Base-by-base conservation (phyloP, 108 stramenopile genomes). In the Ochromonas danica region DNA sequence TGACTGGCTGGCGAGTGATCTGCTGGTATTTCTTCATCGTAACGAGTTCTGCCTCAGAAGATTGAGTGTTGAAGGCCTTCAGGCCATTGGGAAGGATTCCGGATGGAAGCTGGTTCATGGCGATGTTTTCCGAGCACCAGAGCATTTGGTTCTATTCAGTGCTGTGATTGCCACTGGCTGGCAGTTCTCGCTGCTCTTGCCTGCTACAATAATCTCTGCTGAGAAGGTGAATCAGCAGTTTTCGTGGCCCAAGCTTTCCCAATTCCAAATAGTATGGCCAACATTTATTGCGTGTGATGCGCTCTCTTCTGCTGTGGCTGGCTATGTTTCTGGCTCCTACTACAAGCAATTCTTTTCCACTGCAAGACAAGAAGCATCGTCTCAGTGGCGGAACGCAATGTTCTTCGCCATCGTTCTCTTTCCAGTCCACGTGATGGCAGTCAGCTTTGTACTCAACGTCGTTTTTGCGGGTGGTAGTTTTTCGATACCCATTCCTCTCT, bases 61-160 rank as follows among this genome's bases (percentile, higher is more conserved):
- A 57, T 57, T 57, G 51, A 57, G 51, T 57, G 17, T 57, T 17
- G 85, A 86, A 60, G 87, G 85, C 30, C 70, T 62, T 0, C 89
- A 89, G 62, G 41, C 57, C 0, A 87, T 89, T 40, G 87, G 88
- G 2, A 95, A 97, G 74, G 96, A 97, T 71, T 85, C 90, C 43
- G 95, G 95, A 27, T 98, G 97, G 97, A 98, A 98, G 81, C 93
- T 95, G 86, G 93, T 98, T n/a, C 97, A 96, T 80, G 97, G 95
- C 0, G 97, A 98, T 87, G 97, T 98, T 36, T 98, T 98, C 77
- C 92, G 97, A 42, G 91, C 92, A 25, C 95, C 97, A 1, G 42
- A 80, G 42, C 84, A 86, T 78, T 80, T 96, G 40, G 91, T 93
- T 41, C 71, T 96, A 36, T 93, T 96, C 88, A 87, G 94, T 17